These are phyloP conservation scores for Brassica carinata DNA, from an alignment of 345 rosid species.

Conservation along the genomic window DNA sequence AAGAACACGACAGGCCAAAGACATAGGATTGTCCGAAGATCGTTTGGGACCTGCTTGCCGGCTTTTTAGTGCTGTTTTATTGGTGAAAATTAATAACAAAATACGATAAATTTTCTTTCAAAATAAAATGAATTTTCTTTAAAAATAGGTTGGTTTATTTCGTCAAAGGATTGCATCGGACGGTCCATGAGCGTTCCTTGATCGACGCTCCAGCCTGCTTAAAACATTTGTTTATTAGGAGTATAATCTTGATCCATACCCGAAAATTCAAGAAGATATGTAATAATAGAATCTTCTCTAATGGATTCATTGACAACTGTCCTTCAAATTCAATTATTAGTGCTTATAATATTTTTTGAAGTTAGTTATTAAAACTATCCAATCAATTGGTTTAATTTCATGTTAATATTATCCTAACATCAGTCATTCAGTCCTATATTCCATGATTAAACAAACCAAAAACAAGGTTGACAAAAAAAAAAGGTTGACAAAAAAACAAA, in stretches of 20 bases:
- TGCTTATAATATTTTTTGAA: background rate
- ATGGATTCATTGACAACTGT: background rate
- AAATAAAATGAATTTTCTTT: too few species aligned
- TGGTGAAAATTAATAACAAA: background rate
- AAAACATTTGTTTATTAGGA: conserved; percentile 8
- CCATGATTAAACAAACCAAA: too few species aligned
- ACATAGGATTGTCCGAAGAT: background rate
- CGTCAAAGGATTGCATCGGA: conserved; percentile 22
- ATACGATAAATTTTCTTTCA: background rate
- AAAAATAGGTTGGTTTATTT: background rate
- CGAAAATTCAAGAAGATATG: background rate
- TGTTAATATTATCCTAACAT: too few species aligned
- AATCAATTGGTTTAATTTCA: too few species aligned
- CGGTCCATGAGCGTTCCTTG: conserved; percentile 19
- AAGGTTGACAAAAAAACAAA: too few species aligned
- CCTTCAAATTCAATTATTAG: background rate
- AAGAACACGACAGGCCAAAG: background rate
- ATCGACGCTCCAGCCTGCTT: conserved; percentile 21
- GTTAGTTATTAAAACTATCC: background rate
- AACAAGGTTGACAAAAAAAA: too few species aligned
- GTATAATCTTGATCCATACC: conserved; percentile 3
- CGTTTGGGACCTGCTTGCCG: conserved; percentile 25
- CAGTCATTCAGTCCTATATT: too few species aligned
- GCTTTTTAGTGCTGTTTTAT: conserved; percentile 17
- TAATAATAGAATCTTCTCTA: conserved; percentile 14